A percentile compares a stretch with the other conserved stretches of the same genome.
Evolutionary conservation across 108 stramenopile species (phyloP).

Genomic region (Skeletonema tropicum): DNA sequence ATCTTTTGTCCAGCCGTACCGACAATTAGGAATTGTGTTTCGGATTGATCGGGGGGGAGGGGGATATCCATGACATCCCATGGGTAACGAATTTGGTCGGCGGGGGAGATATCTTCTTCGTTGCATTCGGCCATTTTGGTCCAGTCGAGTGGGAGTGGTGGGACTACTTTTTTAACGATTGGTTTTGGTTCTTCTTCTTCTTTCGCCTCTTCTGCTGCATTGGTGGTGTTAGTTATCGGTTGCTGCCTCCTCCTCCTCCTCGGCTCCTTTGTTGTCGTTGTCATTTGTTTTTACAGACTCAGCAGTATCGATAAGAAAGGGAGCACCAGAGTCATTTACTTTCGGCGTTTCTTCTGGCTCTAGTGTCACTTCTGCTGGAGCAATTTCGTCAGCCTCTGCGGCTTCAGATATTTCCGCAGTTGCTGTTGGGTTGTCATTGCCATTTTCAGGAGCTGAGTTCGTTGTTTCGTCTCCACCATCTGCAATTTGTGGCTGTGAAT

Average conservation of each 20-base stretch:
- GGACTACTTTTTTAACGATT: conserved; percentile 10
- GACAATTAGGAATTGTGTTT: conserved; percentile 64
- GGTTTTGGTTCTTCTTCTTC: background rate
- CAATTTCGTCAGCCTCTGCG: background rate
- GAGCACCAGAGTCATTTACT: background rate
- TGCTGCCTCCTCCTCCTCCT: background rate
- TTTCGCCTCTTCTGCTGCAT: background rate
- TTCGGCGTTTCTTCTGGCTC: background rate
- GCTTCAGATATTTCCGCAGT: background rate
- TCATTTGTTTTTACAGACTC: background rate
- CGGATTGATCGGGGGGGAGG: conserved; percentile 29
- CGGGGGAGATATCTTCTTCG: conserved; percentile 9
- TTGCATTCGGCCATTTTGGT: conserved; percentile 53
- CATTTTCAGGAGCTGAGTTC: background rate
- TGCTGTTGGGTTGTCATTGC: too few species aligned
- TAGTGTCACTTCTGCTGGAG: background rate
- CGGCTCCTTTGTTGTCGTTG: background rate
- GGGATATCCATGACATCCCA: conserved; percentile 59
- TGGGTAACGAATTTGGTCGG: conserved; percentile 63
- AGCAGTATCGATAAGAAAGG: background rate
- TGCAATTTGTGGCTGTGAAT: background rate
- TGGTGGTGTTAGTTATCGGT: background rate
- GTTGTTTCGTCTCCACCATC: background rate
- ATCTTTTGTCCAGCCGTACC: conserved; percentile 90
- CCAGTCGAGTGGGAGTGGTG: conserved; percentile 69